These are phyloP conservation scores for Silene conica DNA, from an alignment of 148 eudicot species.

Conservation along the genomic window DNA sequence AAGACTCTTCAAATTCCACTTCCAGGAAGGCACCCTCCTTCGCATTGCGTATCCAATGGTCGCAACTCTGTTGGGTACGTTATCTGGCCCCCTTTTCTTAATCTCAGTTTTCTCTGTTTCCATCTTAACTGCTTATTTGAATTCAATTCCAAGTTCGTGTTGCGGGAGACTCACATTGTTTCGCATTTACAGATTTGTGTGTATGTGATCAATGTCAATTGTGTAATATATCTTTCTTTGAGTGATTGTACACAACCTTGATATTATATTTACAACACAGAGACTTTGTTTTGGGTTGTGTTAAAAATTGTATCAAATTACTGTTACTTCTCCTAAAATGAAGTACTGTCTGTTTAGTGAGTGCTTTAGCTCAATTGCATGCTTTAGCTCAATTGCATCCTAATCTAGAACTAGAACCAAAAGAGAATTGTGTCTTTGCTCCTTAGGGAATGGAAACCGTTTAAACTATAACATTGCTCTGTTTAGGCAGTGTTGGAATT, in stretches of 20 bases:
- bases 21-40: slow-evolving; percentile 95
- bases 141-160: background rate
- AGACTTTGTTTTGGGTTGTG: background rate
- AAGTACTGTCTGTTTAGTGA: no score
- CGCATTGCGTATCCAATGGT: slow-evolving; percentile 64
- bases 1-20: slow-evolving; percentile 83
- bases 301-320: no score
- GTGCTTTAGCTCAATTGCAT: no score
- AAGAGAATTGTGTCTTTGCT: no score
- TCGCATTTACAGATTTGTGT: background rate
- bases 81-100: background rate
- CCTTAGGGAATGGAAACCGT: background rate
- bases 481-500: background rate
- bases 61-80: slow-evolving; percentile 46
- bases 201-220: background rate
- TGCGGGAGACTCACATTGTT: background rate
- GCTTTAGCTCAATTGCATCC: background rate
- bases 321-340: no score
- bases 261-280: background rate
- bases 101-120: background rate
- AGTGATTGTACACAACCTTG: background rate
- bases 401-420: background rate
- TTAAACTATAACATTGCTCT: background rate
- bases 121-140: background rate
- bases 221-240: background rate